These are phyloP conservation scores for Pulveroboletus sp. DNA, from an alignment of 768 basidiomycete species.

Conservation along the genomic window DNA sequence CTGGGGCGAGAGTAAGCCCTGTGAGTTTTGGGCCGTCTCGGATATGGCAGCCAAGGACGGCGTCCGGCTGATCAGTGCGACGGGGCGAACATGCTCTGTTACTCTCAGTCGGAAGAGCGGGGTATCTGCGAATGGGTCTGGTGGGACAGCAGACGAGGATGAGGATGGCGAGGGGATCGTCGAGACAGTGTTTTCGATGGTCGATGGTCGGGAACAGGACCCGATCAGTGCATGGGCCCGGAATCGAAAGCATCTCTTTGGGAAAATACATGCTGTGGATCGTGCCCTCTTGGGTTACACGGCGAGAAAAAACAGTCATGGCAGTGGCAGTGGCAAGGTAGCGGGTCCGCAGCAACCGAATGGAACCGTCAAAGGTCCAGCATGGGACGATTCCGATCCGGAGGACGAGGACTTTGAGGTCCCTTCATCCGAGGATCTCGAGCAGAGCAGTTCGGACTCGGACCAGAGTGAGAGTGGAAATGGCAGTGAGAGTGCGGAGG, in stretches of 20 bases:
- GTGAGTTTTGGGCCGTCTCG: conserved; percentile 69
- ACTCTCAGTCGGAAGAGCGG: conserved; percentile 42
- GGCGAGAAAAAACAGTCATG: not conserved
- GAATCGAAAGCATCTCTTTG: conserved; percentile 54
- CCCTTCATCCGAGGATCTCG: conserved; percentile 42
- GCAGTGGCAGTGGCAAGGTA: conserved; percentile 1
- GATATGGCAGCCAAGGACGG: conserved; percentile 56
- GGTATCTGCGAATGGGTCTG: not conserved
- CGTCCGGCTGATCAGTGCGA: conserved; percentile 55
- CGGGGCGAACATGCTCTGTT: conserved; percentile 67
- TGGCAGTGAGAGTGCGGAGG: conserved; percentile 32
- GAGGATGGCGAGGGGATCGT: conserved; percentile 41
- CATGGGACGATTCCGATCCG: conserved; percentile 34
- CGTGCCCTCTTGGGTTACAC: not conserved
- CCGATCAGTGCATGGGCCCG: conserved; percentile 67
- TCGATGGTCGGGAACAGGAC: conserved; percentile 68
- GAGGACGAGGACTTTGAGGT: conserved; percentile 37
- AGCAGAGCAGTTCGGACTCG: conserved; percentile 34
- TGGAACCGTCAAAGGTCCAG: conserved; percentile 22
- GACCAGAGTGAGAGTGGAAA: conserved; percentile 30
- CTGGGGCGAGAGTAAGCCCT: conserved; percentile 74
- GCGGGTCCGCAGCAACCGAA: not conserved
- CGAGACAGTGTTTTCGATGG: conserved; percentile 69
- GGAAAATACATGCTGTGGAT: conserved; percentile 22
- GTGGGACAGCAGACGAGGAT: conserved; percentile 34